Evolutionary conservation across 306 rosid species (phyloP), one percentile per base, ranked within the genome.

Genomic region (Begonia fuchsioides): DNA sequence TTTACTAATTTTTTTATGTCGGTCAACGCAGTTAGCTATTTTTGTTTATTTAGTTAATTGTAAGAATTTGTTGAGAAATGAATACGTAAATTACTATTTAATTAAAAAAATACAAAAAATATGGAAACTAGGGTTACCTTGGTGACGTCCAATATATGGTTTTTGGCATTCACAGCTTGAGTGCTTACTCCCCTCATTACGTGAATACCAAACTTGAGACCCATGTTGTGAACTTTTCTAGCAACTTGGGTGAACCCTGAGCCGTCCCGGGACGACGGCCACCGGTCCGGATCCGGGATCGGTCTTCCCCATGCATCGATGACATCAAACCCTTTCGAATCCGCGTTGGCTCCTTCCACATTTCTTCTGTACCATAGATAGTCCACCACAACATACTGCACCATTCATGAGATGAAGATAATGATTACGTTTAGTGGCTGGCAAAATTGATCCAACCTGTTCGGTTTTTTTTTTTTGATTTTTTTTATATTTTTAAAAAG

Each of bases 151-250:
- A 90, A 65, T 72, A 90, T 85, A 58, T 86, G 86, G 35, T 95
- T 79, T 52, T 77, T 85, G n/a, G 87, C 98, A 71, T 77, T 82
- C 48, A 85, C 85, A 16, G 92, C 93, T 69, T 90, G 98, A 17
- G 98, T 85, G 66, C 98, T 90, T 62, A 90, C 85, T 59, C 95
- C 98, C 64, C 95, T 79, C 98, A 90, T 90, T 45, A 90, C 68
- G 76, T 85, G 98, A 79, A 92, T 79, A 56, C 98, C 98, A 51
- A 92, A 85, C 75, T 82, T 85, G 49, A 92, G 77, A 63, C 96
- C 98, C 76, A 82, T 41, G 51, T 61, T 50, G 63, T 82, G 98
- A 19, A 92, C 93, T 82, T 68, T 75, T 19, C 63, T 56, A 49
- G 93, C 94, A 62, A 92, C 73, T 63, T 65, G 53, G 32, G 62